Evolutionary conservation across 768 basidiomycete species (phyloP), one percentile per base, ranked within the genome.

Genomic region (Cyclocybe aegerita): DNA sequence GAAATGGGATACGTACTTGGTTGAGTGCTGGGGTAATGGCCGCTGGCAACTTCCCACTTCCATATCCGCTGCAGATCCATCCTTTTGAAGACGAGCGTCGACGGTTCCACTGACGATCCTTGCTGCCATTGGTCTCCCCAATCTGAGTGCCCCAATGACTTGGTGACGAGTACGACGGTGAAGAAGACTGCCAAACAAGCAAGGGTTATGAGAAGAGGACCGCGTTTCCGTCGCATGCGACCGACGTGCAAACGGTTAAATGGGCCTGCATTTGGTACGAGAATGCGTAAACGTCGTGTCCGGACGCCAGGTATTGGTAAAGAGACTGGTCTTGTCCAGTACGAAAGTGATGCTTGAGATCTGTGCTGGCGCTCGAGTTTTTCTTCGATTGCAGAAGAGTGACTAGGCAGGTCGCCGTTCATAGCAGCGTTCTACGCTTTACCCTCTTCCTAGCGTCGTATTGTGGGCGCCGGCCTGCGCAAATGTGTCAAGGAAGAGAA

Each of bases 41-140:
- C 94, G 57, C 89, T 88, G 37, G 84, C 79, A 49, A 97, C 78
- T 73, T 96, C 94, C 93, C 93, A 97, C 54, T 82, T 79, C 93
- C 94, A 97, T 63, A 98, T 88, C 64, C 82, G 77, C 65, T 88
- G 87, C 30, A 95, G 66, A 60, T 94, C 88, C 37, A 84, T 75
- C 23, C 83, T 75, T 36, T 73, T 71, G 58, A 81, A 91, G 34
- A 90, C 86, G 23, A 91, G 76, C 34, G 90, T 90, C 1, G 88
- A 72, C 11, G 80, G 71, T 32, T 85, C 76, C n/a, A 69, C 60
- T 1, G 65, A 61, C 16, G 58, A 50, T 12, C 60, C 54, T 36
- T 46, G 43, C 55, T 49, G 67, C 69, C 76, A 71, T 44, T 70
- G 67, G 55, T 71, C 71, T 64, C 64, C 62, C 74, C 74, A 78